Evolutionary conservation across 345 rosid genomes (phyloP), one percentile per base, ranked within the genome.

Genomic region (Eucalyptus regnans): DNA sequence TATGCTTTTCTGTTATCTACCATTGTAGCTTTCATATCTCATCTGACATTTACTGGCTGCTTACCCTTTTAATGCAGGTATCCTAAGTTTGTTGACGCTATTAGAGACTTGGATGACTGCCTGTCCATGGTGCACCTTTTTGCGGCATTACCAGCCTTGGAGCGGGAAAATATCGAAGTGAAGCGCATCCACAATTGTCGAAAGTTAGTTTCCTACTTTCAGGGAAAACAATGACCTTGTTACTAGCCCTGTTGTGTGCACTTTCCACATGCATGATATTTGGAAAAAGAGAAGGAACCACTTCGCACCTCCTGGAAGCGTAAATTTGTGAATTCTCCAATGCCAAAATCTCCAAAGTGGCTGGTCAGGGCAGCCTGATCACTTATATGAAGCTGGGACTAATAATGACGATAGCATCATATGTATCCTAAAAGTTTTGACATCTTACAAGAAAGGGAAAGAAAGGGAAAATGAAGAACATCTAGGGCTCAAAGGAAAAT

Each of bases 71-170:
- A n/a, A 41, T 94, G 43, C 88, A 98, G 99, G 95, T 96, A 96
- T 92, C 99, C 99, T 0, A 95, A 95, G 6, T 96, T 97, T 88
- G 88, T 96, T 86, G 99, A 97, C 92, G 98, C 99, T 13, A 94
- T 98, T 17, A 95, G 99, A 80, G 99, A 98, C 92, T 94, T 98
- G 95, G 99, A 97, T 91, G 99, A 97, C 88, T 95, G 98, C 90
- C 97, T 98, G 50, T 94, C 99, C 2, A 92, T 96, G 98, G 97
- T 98, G 88, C 98, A 96, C 92, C 99, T 97, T 60, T 98, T 98
- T 92, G 99, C 99, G 25, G 97, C 94, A 44, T 93, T 98, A 84
- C 99, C 99, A 89, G 99, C 97, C 44, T 89, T 93, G 68, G 96
- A 98, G 90, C 95, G 97, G 93, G 91, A 94, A 89, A 98, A 95